Conservation (phyloP, 371 early-diverging fungal species). For the Zancudomyces culisetae region DNA sequence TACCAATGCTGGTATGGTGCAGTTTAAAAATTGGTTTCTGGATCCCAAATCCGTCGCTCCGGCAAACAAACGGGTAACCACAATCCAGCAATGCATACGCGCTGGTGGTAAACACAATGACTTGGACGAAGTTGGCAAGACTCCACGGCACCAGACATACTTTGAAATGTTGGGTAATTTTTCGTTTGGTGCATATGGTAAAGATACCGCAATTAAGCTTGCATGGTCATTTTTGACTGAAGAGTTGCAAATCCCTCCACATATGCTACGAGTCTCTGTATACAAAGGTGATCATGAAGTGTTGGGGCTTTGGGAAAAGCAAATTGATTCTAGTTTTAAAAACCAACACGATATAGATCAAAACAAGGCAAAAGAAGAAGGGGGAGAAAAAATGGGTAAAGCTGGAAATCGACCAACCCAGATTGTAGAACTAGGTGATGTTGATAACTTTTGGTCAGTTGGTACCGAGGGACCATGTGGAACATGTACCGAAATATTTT, state of each 20-base stretch:
- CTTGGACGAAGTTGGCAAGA: constrained; percentile 58
- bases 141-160: constrained; percentile 61
- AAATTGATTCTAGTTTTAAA: too few species aligned
- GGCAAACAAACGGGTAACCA: constrained; percentile 36
- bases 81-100: constrained; percentile 53
- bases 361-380: constrained; percentile 34
- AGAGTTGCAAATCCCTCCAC: constrained; percentile 34
- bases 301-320: too few species aligned
- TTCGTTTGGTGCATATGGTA: constrained; percentile 49
- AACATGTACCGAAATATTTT: constrained; percentile 62
- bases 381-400: constrained; percentile 41
- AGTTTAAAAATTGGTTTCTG: constrained; percentile 50
- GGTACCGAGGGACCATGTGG: constrained; percentile 71
- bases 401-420: too few species aligned
- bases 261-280: constrained; percentile 42
- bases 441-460: constrained; percentile 71
- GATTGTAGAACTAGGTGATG: constrained; percentile 35
- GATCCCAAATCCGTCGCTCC: constrained; percentile 31
- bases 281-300: too few species aligned
- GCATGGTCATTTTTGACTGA: constrained; percentile 54
- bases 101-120: constrained; percentile 72
- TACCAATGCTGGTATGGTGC: constrained; percentile 65
- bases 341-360: too few species aligned
- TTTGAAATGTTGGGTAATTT: constrained; percentile 76
- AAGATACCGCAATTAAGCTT: constrained; percentile 35